Base-by-base conservation (phyloP, 139 green algal species). In the Micromonas pusilla region DNA sequence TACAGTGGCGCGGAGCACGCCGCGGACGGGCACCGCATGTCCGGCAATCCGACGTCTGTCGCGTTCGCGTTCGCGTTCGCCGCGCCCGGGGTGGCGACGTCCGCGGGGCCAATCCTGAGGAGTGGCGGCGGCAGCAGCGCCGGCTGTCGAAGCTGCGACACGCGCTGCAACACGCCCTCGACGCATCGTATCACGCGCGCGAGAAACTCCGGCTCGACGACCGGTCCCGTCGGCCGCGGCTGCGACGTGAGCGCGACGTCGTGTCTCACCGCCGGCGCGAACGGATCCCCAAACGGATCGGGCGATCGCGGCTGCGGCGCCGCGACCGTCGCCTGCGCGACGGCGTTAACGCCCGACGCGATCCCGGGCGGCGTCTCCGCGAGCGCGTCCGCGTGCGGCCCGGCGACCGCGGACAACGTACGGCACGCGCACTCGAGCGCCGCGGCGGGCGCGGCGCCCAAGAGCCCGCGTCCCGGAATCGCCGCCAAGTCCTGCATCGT, bases 1-100 rank as follows among this genome's bases (percentile, higher is more conserved):
- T 63, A 78, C 23, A 78, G 30, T 4, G 53, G 72, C 32, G 30
- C 20, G 20, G 32, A 32, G 26, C 72, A 70, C n/a, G 72, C 52
- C 28, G 32, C 33, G n/a, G 3, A 26, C 30, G 54, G 45, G 9
- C 9, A 23, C 9, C 45, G 45, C 45, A 57, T 57, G 45, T 57
- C 45, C 9, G 45, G 45, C 9, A 57, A 16, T 23, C 16, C 45
- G 9, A 16, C 45, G 45, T 16, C 9, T 23, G 16, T 23, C 45
- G 9, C 45, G 45, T 16, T 16, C 45, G 45, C 45, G 45, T 23
- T 57, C 45, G 9, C 45, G 45, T 57, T n/a, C n/a, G n/a, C n/a
- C n/a, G n/a, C n/a, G n/a, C n/a, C n/a, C n/a, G n/a, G n/a, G n/a
- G n/a, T n/a, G n/a, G n/a, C 30, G 28, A 13, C 28, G 28, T 39